Evolutionary conservation across 495 filamentous ascomycete species (phyloP).

Genomic region (Penicillium canescens): DNA sequence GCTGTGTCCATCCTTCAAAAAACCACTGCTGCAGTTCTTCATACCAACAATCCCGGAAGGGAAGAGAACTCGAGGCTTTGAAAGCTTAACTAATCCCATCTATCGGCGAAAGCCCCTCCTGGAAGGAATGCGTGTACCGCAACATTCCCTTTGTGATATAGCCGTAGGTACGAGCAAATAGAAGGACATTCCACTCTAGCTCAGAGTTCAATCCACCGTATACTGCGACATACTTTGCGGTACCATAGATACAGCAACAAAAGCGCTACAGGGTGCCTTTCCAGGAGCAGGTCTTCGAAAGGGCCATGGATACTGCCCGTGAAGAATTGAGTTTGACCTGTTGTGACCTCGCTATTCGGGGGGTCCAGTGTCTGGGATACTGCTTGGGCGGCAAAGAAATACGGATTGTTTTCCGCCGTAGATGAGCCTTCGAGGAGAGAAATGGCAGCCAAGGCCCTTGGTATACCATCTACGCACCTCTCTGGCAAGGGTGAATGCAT

Average conservation of each 20-base stretch:
- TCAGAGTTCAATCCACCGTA: conserved; percentile 46
- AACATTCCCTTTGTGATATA: conserved; percentile 21
- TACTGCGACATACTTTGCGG: conserved; percentile 31
- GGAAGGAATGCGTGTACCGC: conserved; percentile 30
- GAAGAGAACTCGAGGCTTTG: too few species aligned
- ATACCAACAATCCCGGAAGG: too few species aligned
- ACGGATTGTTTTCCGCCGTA: conserved; percentile 36
- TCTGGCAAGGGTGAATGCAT: conserved; percentile 32
- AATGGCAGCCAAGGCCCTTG: conserved; percentile 24
- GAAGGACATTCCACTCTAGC: conserved; percentile 45
- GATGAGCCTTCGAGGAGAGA: conserved; percentile 36
- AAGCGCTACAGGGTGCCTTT: conserved; percentile 42
- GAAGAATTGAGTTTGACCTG: conserved; percentile 26
- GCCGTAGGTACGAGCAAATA: conserved; percentile 40
- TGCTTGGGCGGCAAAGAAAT: conserved; percentile 38
- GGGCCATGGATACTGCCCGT: conserved; percentile 20
- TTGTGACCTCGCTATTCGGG: conserved; percentile 26
- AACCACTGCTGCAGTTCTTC: too few species aligned
- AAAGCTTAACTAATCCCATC: too few species aligned
- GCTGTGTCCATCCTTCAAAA: too few species aligned
- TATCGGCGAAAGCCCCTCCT: conserved; percentile 11
- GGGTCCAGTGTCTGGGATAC: conserved; percentile 30
- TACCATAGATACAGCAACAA: conserved; percentile 51
- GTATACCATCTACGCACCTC: conserved; percentile 34
- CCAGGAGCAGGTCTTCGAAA: conserved; percentile 34